Evolutionary conservation across 108 stramenopile species (phyloP), one percentile per base, ranked within the genome.

Genomic region (Nitzschia putrida): DNA sequence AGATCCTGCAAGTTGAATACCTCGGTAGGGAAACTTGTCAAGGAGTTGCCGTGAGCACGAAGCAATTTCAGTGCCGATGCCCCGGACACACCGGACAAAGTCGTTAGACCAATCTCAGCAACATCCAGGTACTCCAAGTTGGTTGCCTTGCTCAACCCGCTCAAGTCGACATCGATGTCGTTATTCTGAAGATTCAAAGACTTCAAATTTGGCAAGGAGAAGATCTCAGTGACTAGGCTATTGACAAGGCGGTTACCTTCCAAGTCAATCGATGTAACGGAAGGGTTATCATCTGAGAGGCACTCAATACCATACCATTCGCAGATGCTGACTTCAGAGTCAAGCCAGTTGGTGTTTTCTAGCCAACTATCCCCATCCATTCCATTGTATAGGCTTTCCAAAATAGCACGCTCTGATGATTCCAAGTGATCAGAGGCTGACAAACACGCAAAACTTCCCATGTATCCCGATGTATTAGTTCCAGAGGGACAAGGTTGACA

Each of bases 281-380:
- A 57, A 12, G 68, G 57, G 23, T 67, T 55, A 23, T 66, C 64
- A 13, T 57, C 66, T 10, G 71, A 64, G 34, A 68, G 72, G 39
- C 86, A 87, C n/a, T 61, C 57, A 14, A 87, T 66, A 44, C 86
- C 86, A 57, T 61, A 68, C 86, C 86, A 87, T 7, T 59, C 49
- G 54, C 86, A 83, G 26, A 80, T 64, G 60, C 77, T 68, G 44
- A 72, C 66, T 10, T 79, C 79, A 3, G 83, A 23, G 43, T 75
- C 69, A 13, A 85, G 37, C 83, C 83, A 83, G 20, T 59, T 59
- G 22, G 71, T 47, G 25, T 59, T 55, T 50, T 73, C 58, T 16
- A 65, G 67, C 85, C 85, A 87, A 9, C 65, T 49, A 3, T 74
- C 65, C 24, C 80, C 80, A 39, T 66, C 49, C 54, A 69, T 67